Base-by-base conservation (phyloP, 306 rosid genomes). In the Gillenia trifoliata region DNA sequence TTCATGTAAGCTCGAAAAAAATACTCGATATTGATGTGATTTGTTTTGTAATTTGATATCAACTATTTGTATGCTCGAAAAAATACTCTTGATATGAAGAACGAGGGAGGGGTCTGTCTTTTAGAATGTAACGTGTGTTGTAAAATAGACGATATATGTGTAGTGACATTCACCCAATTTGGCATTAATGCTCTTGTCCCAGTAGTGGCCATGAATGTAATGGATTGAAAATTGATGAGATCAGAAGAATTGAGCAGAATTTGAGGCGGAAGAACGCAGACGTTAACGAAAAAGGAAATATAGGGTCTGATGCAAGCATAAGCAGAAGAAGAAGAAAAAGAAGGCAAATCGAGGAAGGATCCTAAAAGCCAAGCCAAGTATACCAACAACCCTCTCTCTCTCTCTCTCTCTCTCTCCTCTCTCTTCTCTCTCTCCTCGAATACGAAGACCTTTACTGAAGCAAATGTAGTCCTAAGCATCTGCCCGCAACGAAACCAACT, bases 111-210 rank as follows among this genome's bases (percentile, higher is more conserved):
- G n/a, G n/a, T n/a, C n/a, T n/a, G n/a, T n/a, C n/a, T n/a, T n/a
- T n/a, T n/a, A n/a, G n/a, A n/a, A n/a, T n/a, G n/a, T n/a, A n/a
- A n/a, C n/a, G n/a, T n/a, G n/a, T n/a, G n/a, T n/a, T n/a, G n/a
- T n/a, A n/a, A n/a, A n/a, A n/a, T n/a, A n/a, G n/a, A n/a, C n/a
- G n/a, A n/a, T n/a, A n/a, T n/a, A n/a, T n/a, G n/a, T n/a, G n/a
- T n/a, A n/a, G n/a, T n/a, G n/a, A n/a, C n/a, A n/a, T n/a, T n/a
- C n/a, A n/a, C n/a, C n/a, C 86, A 87, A 81, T 84, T 87, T 87
- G 70, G 90, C 88, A 77, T 87, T 87, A 55, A 84, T 82, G 80
- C 77, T 87, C 86, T 79, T 87, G 85, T 79, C 75, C 90, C 90
- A 43, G 79, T 84, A 79, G 88, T 87, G 71, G 88, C 90, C 90